Base-by-base conservation (phyloP, 2,329 filamentous ascomycete species). In the Fusarium transvaalense region DNA sequence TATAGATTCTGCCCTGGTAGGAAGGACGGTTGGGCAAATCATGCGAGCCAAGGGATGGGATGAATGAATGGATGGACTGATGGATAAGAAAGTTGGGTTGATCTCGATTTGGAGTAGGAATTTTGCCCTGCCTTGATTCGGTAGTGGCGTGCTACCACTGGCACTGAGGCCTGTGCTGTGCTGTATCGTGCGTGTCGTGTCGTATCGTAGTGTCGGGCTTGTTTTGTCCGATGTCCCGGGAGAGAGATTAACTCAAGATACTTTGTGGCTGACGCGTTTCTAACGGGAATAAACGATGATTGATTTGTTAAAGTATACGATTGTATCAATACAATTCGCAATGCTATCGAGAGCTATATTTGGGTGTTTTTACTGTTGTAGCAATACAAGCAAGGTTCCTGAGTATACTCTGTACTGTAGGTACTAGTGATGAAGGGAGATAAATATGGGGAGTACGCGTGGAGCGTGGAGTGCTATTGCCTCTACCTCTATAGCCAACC, bases 51-150 rank as follows among this genome's bases (percentile, higher is more conserved):
- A 67, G 53, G 39, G 46, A 56, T 50, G 34, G 31, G n/a, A n/a
- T n/a, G n/a, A n/a, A n/a, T n/a, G n/a, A n/a, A n/a, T n/a, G n/a
- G n/a, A n/a, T n/a, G n/a, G n/a, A n/a, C n/a, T n/a, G n/a, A 58
- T 43, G 57, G 52, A 51, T 46, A 42, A 32, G 47, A 51, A 48
- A 39, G 23, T 51, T 31, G 48, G 13, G 19, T 64, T 45, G 50
- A 69, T 66, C 52, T 66, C 61, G 66, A 69, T 69, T 23, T 57
- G 27, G 48, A 56, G 41, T 41, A 64, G 61, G 61, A 65, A 64
- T 62, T 54, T 61, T 51, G 61, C 31, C 43, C 42, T 62, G 66
- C 66, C 66, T 69, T 68, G 61, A 42, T 59, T 67, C 52, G 48
- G 64, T 46, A 47, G 53, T 48, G 66, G 53, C 48, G 66, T 65